Percentiles rank a stretch among this genome's conserved stretches.
These are phyloP conservation scores for Pleodorina starrii DNA, from an alignment of 139 green algal genomes.

Conservation along the genomic window DNA sequence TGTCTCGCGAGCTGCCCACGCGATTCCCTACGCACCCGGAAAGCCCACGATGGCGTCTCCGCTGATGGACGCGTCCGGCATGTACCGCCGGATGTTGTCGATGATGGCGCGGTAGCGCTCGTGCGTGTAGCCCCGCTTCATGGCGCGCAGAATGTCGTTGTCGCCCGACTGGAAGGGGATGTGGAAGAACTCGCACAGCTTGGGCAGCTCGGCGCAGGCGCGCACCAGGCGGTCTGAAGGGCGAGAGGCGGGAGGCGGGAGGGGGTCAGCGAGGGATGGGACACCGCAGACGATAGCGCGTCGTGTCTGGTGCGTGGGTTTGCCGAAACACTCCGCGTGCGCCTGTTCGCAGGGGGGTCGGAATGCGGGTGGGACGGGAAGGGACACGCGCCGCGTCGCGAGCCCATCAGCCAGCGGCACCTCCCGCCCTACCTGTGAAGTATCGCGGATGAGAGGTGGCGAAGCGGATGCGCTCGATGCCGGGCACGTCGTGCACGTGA, in stretches of 20 bases:
- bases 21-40: no score
- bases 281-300: no score
- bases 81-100: slow-evolving; percentile 94
- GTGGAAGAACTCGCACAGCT: slow-evolving; percentile 99
- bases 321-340: no score
- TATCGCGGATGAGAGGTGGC: slow-evolving; percentile 96
- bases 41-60: slow-evolving; percentile 98
- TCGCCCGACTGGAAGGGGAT: slow-evolving; percentile 96
- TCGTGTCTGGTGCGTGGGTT: no score
- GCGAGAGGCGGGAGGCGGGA: not conserved
- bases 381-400: no score
- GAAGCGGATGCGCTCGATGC: slow-evolving; percentile 96
- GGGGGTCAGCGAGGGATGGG: not conserved
- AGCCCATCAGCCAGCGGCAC: no score
- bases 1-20: no score
- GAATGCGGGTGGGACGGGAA: no score
- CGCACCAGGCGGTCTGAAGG: slow-evolving; percentile 92
- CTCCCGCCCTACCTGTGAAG: slow-evolving; percentile 83
- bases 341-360: no score
- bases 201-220: slow-evolving; percentile 93
- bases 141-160: slow-evolving; percentile 93
- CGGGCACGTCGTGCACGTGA: slow-evolving; percentile 90
- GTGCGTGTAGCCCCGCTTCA: slow-evolving; percentile 93
- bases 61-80: slow-evolving; percentile 94
- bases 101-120: slow-evolving; percentile 86